Evolutionary conservation across 1,139 yeast species (phyloP).

Genomic region (Debaryomyces nepalensis): DNA sequence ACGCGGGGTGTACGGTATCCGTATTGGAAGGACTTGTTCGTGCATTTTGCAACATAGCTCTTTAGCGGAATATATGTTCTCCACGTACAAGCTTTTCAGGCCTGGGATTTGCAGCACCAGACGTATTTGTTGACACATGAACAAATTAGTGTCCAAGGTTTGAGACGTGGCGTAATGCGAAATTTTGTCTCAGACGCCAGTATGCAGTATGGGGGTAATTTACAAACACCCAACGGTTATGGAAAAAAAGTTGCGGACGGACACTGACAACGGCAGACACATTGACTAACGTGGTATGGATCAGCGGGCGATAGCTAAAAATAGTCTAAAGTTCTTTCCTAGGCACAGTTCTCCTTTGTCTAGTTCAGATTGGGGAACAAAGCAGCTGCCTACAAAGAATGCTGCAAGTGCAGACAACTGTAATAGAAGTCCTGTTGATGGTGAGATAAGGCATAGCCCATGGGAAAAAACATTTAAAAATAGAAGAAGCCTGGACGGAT

Average conservation of each 20-base stretch:
- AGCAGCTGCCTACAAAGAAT: not conserved
- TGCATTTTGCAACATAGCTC: too few relatives aligned
- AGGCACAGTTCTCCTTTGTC: not conserved
- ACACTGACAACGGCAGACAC: not conserved
- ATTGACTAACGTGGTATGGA: not conserved
- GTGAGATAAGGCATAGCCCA: not conserved
- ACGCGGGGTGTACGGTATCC: too few relatives aligned
- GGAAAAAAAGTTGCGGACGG: not conserved
- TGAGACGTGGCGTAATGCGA: not conserved
- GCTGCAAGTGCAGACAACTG: not conserved
- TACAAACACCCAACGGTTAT: conserved; percentile 1
- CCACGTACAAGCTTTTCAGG: too few relatives aligned
- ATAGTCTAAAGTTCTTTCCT: not conserved
- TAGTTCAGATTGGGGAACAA: not conserved
- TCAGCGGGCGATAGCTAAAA: not conserved
- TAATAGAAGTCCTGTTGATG: not conserved
- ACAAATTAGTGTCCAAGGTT: not conserved
- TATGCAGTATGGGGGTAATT: conserved; percentile 1
- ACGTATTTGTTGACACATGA: too few relatives aligned
- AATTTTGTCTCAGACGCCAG: not conserved
- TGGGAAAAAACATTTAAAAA: not conserved
- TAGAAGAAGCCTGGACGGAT: not conserved
- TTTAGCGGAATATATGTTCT: too few relatives aligned
- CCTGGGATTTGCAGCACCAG: too few relatives aligned
- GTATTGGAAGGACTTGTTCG: too few relatives aligned